Conservation (phyloP, 306 rosid species). For the Aeschynomene evenia region DNA sequence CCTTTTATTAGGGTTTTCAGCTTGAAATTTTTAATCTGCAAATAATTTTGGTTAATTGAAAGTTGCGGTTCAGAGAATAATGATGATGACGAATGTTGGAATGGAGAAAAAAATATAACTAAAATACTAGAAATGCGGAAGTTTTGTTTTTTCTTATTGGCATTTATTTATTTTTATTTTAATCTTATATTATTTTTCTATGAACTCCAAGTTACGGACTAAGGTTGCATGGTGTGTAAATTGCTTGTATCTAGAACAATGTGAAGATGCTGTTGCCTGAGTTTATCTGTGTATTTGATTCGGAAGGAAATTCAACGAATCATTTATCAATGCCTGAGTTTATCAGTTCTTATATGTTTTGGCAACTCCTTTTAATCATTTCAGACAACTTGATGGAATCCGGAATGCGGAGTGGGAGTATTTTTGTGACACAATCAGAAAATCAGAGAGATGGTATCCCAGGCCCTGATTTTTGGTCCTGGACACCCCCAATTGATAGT, state of each 20-base stretch:
- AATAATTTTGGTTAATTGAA: not conserved
- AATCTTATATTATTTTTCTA: not conserved
- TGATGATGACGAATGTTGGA: not conserved
- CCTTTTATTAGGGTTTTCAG: conserved; percentile 22
- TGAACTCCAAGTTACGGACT: not conserved
- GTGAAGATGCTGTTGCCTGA: not conserved
- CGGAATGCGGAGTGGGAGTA: conserved; percentile 42
- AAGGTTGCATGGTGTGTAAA: not conserved
- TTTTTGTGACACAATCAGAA: conserved; percentile 35
- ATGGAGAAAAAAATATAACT: not conserved
- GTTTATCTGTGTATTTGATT: not conserved
- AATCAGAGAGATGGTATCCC: conserved; percentile 54
- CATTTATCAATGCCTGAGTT: no score
- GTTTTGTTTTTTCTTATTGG: not conserved
- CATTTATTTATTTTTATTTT: not conserved
- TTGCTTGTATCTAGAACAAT: not conserved
- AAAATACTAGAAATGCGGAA: not conserved
- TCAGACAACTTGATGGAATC: conserved; percentile 18
- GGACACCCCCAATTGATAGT: conserved; percentile 70
- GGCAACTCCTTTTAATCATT: not conserved
- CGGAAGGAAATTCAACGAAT: not conserved
- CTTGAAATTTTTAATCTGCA: not conserved
- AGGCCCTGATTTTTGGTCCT: conserved; percentile 97
- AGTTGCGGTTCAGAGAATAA: not conserved
- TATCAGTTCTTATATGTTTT: no score